phyloP scores from a whole-genome alignment of 2,329 filamentous ascomycete genomes.

The Fusarium ramigenum region DNA sequence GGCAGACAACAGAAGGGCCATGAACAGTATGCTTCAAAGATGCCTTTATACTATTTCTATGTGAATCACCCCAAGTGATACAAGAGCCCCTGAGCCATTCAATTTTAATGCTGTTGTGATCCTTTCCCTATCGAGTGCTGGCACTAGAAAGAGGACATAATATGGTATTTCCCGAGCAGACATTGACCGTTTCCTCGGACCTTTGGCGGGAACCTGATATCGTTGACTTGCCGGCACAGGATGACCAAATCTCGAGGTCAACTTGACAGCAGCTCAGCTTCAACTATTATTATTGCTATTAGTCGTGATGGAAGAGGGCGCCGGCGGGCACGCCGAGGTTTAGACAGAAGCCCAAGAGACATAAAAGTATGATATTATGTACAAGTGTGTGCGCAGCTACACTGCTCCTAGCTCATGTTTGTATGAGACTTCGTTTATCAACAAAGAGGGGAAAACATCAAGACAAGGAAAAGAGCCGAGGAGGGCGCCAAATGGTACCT shows the following conservation, averaged over 20 bases:
- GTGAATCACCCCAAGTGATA: constrained; percentile 21
- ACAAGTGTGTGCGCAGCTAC: neutral
- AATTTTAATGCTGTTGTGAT: constrained; percentile 68
- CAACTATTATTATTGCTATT: constrained; percentile 23
- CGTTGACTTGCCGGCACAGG: constrained; percentile 44
- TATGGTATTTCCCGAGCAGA: constrained; percentile 42
- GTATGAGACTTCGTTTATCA: neutral
- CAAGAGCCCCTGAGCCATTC: constrained; percentile 21
- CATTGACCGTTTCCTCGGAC: constrained; percentile 42
- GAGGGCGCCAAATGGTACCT: neutral
- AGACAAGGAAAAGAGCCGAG: neutral
- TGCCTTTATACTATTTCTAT: constrained; percentile 21
- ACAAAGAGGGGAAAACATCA: neutral
- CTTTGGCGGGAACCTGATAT: constrained; percentile 45
- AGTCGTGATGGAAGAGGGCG: neutral
- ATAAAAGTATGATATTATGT: neutral
- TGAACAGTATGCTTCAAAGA: constrained; percentile 22
- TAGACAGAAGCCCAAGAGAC: neutral
- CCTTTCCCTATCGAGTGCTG: constrained; percentile 69
- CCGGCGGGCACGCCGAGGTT: neutral
- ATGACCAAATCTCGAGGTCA: constrained; percentile 37
- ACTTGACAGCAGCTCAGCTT: constrained; percentile 33
- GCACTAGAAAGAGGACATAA: constrained; percentile 63
- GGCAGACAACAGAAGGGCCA: constrained; percentile 36
- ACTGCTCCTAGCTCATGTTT: neutral